Conservation (phyloP, 306 rosid species). For the Castanea sativa region DNA sequence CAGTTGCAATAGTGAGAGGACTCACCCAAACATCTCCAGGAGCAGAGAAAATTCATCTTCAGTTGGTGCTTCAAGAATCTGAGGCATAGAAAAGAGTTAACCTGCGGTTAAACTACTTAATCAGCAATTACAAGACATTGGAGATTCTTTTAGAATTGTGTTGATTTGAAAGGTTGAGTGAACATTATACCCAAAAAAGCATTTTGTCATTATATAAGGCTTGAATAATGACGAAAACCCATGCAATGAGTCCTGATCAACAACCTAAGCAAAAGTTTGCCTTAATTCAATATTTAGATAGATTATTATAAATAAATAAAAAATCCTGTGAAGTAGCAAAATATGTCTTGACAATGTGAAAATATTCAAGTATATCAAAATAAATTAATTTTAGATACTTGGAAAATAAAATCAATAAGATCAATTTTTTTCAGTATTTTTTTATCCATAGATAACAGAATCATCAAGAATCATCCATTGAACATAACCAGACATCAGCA, state of each 20-base stretch:
- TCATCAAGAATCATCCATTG: not conserved
- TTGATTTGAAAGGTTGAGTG: constrained; percentile 1
- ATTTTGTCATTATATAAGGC: not conserved
- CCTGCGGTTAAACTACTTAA: constrained; percentile 56
- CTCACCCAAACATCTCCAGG: constrained; percentile 93
- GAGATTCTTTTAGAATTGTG: constrained; percentile 29
- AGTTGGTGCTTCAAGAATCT: constrained; percentile 89
- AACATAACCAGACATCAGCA: not conserved
- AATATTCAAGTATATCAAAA: not conserved
- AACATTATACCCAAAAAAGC: not conserved
- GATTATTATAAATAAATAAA: not conserved
- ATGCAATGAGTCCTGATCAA: not conserved
- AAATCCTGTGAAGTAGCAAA: not conserved
- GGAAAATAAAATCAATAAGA: not conserved
- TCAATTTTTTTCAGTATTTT: not conserved
- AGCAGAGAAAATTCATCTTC: constrained; percentile 97
- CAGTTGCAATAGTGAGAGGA: constrained; percentile 20
- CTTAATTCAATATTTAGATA: not conserved
- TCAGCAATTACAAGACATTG: constrained; percentile 42
- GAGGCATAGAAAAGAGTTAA: constrained; percentile 67
- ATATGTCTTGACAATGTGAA: not conserved
- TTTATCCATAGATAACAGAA: not conserved
- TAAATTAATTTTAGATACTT: not conserved
- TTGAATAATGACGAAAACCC: not conserved
- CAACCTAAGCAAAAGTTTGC: not conserved